Evolutionary conservation across 2,329 filamentous ascomycete species (phyloP), one percentile per base, ranked within the genome.

Genomic region (Tothia fuscella): DNA sequence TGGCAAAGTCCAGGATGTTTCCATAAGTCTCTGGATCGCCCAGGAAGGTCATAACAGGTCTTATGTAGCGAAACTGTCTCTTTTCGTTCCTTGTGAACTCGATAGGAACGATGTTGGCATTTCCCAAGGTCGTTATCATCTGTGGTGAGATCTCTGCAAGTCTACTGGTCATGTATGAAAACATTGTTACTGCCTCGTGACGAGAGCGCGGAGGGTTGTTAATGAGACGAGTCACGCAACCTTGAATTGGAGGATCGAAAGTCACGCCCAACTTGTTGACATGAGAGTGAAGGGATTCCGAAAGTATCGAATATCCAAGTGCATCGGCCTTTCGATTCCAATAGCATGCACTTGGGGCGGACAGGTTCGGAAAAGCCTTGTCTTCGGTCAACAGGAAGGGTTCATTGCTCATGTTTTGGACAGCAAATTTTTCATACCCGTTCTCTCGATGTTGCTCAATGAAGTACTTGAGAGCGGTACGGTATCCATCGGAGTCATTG

Each of bases 1-100:
- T 84, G 12, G 96, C 88, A 60, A 95, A 98, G 56, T 96, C 87
- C 50, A 98, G 94, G 24, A 98, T 93, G 24, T 93, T 83, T 9
- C 77, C 82, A 53, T 93, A 98, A 49, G 79, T 71, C 42, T 74
- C 66, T 40, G 72, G 68, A 25, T 72, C 68, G 6, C 91, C 91
- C 2, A 98, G 69, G 57, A 94, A 98, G 48, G 82, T 87, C 30
- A 78, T 70, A 34, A 71, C 73, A 4, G 91, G 89, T 13, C 74
- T 70, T 33, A 87, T 77, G 71, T 49, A 68, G 64, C 34, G 74
- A 51, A 35, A 54, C 53, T 32, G 52, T 55, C 42, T 56, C 45
- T 44, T 38, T 38, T 70, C 74, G 44, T 70, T 70, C 32, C 56
- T 55, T 17, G 49, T 46, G 37, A 45, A 58, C 16, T 49, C 51